phyloP scores from a whole-genome alignment of 768 basidiomycete genomes.

The Rhodosporidiobolus sp. region DNA sequence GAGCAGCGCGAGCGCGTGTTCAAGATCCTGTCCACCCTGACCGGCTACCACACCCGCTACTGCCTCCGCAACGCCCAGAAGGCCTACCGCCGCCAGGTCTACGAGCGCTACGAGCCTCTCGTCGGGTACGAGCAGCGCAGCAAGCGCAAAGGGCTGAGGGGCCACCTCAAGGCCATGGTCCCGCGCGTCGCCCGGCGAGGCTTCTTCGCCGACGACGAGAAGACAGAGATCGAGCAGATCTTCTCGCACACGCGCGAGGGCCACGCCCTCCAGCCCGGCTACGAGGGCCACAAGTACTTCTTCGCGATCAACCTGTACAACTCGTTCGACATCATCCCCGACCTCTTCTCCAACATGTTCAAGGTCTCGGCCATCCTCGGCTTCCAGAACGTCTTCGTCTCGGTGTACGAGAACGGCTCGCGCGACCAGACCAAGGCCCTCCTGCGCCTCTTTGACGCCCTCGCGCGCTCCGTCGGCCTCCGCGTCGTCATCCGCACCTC shows the following conservation, averaged over 20 bases:
- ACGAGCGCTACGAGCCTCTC: conserved; percentile 77
- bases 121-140: conserved; percentile 67
- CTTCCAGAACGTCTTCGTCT: conserved; percentile 96
- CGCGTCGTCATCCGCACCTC: conserved; percentile 90
- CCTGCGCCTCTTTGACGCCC: conserved; percentile 87
- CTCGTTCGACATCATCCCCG: conserved; percentile 97
- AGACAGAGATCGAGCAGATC: conserved; percentile 41
- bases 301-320: conserved; percentile 99
- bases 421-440: conserved; percentile 97
- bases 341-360: conserved; percentile 94
- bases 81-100: conserved; percentile 76
- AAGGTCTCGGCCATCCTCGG: conserved; percentile 85
- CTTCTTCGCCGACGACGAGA: conserved; percentile 30
- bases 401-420: conserved; percentile 99
- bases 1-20: conserved; percentile 82
- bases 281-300: conserved; percentile 84
- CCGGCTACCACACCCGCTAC: conserved; percentile 79
- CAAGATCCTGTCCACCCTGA: conserved; percentile 77
- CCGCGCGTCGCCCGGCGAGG: conserved; percentile 34
- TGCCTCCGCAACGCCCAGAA: conserved; percentile 68
- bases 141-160: conserved; percentile 42
- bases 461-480: conserved; percentile 83
- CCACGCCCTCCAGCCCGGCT: conserved; percentile 50
- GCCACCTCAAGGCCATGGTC: conserved; percentile 40
- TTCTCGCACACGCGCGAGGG: conserved; percentile 48